Percentiles rank a stretch among this genome's conserved stretches.
Conservation (phyloP, 83 land plant species). For the Diphasiastrum complanatum region DNA sequence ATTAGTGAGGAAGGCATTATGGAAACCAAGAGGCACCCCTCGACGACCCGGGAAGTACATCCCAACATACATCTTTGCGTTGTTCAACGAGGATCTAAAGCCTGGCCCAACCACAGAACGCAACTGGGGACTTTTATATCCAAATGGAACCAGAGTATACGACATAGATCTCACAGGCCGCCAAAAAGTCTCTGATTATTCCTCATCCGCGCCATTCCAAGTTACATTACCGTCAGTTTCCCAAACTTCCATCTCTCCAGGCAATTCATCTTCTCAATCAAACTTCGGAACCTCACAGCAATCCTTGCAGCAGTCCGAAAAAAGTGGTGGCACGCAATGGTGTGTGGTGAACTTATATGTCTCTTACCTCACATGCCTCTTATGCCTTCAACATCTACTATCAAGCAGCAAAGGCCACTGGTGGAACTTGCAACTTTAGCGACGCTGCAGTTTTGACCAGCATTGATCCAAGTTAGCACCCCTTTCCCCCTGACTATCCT, state of each 20-base stretch:
- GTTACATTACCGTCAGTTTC: too few relatives aligned
- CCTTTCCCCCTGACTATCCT: too few relatives aligned
- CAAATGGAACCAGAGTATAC: slow-evolving; percentile 11
- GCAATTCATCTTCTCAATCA: too few relatives aligned
- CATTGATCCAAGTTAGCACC: slow-evolving; percentile 61
- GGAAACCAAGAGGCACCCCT: slow-evolving; percentile 30
- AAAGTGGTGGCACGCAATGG: too few relatives aligned
- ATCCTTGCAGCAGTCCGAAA: slow-evolving; percentile 43
- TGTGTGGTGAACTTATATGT: too few relatives aligned
- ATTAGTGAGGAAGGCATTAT: slow-evolving; percentile 10
- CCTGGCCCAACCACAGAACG: slow-evolving; percentile 16
- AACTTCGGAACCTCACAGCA: too few relatives aligned
- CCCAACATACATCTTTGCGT: slow-evolving; percentile 11
- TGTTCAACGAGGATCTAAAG: slow-evolving; percentile 22
- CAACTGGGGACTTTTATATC: slow-evolving; percentile 22
- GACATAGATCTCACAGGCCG: slow-evolving; percentile 6
- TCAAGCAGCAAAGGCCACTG: slow-evolving; percentile 28
- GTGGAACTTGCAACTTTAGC: slow-evolving; percentile 45
- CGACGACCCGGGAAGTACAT: slow-evolving; percentile 4
- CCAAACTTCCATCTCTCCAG: too few relatives aligned
- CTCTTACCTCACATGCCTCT: slow-evolving; percentile 45
- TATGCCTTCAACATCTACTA: slow-evolving; percentile 59
- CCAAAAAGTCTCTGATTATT: too few relatives aligned
- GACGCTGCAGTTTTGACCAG: slow-evolving; percentile 48
- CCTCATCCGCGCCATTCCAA: too few relatives aligned